Conservation (phyloP, 768 basidiomycete genomes). For the Leccinum barrowsii region DNA sequence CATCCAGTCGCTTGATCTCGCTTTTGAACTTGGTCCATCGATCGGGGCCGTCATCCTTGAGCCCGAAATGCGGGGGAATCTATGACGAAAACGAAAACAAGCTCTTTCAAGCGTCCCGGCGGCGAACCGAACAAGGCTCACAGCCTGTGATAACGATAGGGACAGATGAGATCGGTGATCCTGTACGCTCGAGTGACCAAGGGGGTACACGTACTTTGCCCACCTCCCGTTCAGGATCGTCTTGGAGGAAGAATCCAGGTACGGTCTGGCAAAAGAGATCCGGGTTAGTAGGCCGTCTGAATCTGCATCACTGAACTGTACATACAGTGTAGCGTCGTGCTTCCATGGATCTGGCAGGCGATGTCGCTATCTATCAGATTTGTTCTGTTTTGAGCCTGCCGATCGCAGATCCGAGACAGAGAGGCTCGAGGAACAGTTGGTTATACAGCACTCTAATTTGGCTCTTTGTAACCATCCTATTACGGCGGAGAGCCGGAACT, state of each 20-base stretch:
- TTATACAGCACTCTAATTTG: too few relatives aligned
- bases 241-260: conserved; percentile 18
- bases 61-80: conserved; percentile 57
- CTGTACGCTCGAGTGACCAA: background rate
- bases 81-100: conserved; percentile 21
- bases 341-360: conserved; percentile 1
- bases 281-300: background rate
- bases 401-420: background rate
- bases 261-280: conserved; percentile 2
- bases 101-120: background rate
- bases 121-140: conserved; percentile 5
- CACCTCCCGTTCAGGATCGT: conserved; percentile 13
- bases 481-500: background rate
- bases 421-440: background rate
- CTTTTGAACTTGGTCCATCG: conserved; percentile 48
- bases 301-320: background rate
- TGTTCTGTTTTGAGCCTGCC: background rate
- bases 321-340: conserved; percentile 17
- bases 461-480: background rate
- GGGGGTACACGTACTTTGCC: conserved; percentile 8
- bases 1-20: conserved; percentile 45
- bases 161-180: conserved; percentile 1
- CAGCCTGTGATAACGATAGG: conserved; percentile 4
- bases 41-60: conserved; percentile 46
- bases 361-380: background rate